These are phyloP conservation scores for Fraxinus cuspidata DNA, from an alignment of 257 asterid species.

Conservation along the genomic window DNA sequence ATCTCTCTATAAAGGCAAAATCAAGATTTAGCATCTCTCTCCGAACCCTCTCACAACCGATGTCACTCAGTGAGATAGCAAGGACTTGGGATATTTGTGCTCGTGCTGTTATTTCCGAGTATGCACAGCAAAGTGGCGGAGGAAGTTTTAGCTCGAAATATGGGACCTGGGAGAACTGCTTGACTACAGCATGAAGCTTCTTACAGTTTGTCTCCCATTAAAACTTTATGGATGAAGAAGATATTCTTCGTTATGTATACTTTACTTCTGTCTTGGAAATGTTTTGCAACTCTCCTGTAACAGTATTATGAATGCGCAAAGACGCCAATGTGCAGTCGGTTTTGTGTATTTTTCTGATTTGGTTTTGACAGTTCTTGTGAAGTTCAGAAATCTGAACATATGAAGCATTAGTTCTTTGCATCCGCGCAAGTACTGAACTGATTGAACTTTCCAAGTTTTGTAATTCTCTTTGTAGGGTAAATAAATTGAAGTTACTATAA, in stretches of 20 bases:
- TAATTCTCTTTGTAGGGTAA: too few species aligned
- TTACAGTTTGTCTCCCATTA: background rate
- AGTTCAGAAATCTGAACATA: background rate
- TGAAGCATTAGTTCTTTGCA: background rate
- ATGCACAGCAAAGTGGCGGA: constrained; percentile 75
- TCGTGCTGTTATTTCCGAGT: constrained; percentile 65
- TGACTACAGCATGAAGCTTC: constrained; percentile 47
- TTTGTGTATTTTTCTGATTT: background rate
- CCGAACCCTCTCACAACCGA: constrained; percentile 67
- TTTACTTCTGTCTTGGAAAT: background rate
- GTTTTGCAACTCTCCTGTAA: background rate
- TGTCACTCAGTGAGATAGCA: constrained; percentile 77
- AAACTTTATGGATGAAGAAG: background rate
- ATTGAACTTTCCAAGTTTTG: too few species aligned
- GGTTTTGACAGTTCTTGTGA: background rate
- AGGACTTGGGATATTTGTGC: constrained; percentile 83
- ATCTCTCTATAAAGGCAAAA: constrained; percentile 67
- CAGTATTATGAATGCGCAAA: background rate
- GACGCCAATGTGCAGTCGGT: background rate
- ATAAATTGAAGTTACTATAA: too few species aligned
- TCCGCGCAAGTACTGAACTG: too few species aligned
- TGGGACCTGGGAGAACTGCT: constrained; percentile 80
- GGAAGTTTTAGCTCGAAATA: constrained; percentile 87
- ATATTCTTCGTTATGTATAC: background rate
- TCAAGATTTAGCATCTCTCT: constrained; percentile 76